These are phyloP conservation scores for Fonsecaea erecta DNA, from an alignment of 2,329 filamentous ascomycete species.

Conservation along the genomic window DNA sequence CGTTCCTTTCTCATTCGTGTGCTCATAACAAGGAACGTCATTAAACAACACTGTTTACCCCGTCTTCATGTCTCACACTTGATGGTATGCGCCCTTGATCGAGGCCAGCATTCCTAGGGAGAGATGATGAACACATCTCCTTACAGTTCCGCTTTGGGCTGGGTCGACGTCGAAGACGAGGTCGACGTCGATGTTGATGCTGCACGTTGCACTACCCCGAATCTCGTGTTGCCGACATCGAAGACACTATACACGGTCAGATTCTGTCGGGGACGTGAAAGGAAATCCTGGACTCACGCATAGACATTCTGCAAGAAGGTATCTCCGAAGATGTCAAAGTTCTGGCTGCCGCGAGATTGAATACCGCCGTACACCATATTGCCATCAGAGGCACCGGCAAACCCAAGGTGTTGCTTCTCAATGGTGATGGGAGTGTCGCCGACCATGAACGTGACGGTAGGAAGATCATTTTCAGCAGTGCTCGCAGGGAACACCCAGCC, in stretches of 20 bases:
- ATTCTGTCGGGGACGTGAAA: background rate
- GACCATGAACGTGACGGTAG: constrained; percentile 66
- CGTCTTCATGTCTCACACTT: background rate
- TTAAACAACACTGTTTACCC: background rate
- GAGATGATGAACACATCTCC: background rate
- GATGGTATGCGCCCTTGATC: background rate
- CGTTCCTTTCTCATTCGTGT: background rate
- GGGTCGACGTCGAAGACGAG: background rate
- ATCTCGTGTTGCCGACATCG: constrained; percentile 64
- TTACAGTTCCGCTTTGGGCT: background rate
- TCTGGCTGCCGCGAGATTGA: constrained; percentile 62
- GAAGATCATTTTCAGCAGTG: constrained; percentile 59
- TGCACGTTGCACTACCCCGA: constrained; percentile 63
- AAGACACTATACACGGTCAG: constrained; percentile 56
- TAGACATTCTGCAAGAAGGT: constrained; percentile 69
- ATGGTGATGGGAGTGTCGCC: constrained; percentile 65
- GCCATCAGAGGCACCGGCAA: constrained; percentile 49
- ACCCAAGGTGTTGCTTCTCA: constrained; percentile 66
- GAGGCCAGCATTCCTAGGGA: background rate
- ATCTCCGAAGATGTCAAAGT: constrained; percentile 68
- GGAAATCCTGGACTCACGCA: constrained; percentile 52
- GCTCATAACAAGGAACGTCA: background rate
- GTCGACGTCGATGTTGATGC: constrained; percentile 37
- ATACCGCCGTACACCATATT: constrained; percentile 67
- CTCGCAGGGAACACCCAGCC: constrained; percentile 67